Evolutionary conservation across 495 filamentous ascomycete genomes (phyloP), one percentile per base, ranked within the genome.

Genomic region (Tricharina praecox): DNA sequence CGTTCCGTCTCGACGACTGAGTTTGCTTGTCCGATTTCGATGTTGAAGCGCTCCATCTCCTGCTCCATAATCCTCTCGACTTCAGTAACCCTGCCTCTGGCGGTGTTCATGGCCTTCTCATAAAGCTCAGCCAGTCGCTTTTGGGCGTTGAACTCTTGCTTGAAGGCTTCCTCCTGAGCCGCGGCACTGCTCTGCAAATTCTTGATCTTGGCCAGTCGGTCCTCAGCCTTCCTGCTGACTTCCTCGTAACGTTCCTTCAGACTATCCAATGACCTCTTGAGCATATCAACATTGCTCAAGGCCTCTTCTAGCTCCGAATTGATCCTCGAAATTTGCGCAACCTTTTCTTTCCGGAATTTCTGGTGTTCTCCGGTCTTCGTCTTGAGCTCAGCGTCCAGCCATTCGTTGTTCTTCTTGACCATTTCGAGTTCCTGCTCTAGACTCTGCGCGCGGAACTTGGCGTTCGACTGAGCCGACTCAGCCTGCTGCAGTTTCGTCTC

Each of bases 281-380:
- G 69, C 8, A 79, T 76, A 43, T 93, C 84, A 35, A 87, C 70
- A 7, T 66, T 80, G 7, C 77, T 75, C 50, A 68, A 76, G 21
- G 80, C 75, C 53, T 96, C 88, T 47, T 95, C 88, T 52, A 87
- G 82, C 41, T 80, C 73, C 13, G 84, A 81, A 60, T 95, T 83
- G 23, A 99, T 75, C 57, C 88, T 81, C 9, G 84, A 68, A 53
- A 95, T 81, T 16, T 82, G 78, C 0, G 82, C 74, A 53, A 78
- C 77, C 70, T 95, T 96, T 61, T 99, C 90, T 55, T 94, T 96
- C 47, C 92, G 77, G 68, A 81, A 92, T 53, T 87, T 94, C 49
- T 85, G 72, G 37, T 82, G 75, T 55, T 96, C 92, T 25, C 74
- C 74, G 36, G 68, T 76, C 63, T 93, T 93, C 0, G 83, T 86